Evolutionary conservation across 768 basidiomycete species (phyloP), one percentile per base, ranked within the genome.

Genomic region (Polyporus arcularius): DNA sequence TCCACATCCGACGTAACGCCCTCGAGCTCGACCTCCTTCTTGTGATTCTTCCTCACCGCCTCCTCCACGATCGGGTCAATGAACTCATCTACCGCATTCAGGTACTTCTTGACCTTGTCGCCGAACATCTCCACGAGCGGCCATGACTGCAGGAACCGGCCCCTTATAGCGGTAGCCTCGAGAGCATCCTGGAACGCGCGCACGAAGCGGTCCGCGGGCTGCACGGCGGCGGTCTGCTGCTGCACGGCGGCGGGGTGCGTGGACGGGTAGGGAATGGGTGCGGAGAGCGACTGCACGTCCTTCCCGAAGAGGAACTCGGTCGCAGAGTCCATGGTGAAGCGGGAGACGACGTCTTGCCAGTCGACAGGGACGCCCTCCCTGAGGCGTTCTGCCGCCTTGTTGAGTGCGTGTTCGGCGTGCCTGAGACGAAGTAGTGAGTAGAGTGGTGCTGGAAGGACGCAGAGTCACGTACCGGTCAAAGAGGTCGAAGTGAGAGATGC

Each of bases 181-280:
- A 87, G 85, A 4, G 80, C 82, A 53, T 78, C 71, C 15, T 75
- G 70, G 66, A 88, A 86, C 0, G 86, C 81, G 32, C 70, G 66
- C 1, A 79, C 75, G 66, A 87, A 86, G 4, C 46, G 35, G 50
- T 64, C 58, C 1, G 62, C 58, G 26, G 62, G 55, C 40, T 64
- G 55, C 6, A 55, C 46, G 4, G 18, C n/a, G 3, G 6, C 12
- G 39, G 14, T 53, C 26, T 35, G 35, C 35, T 35, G 35, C 3
- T 7, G 9, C 6, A 26, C 21, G 5, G 46, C 21, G 46, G 46
- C 21, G 21, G 46, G 46, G 46, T 26, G 26, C 21, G 46, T 30
- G 9, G 58, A 64, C 21, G 59, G 62, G 18, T 63, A 69, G 16
- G 63, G 68, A 9, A 73, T 57, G 8, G 65, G 61, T 16, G 60